Conservation (phyloP, 495 filamentous ascomycete genomes). For the Bacidia rubella region DNA sequence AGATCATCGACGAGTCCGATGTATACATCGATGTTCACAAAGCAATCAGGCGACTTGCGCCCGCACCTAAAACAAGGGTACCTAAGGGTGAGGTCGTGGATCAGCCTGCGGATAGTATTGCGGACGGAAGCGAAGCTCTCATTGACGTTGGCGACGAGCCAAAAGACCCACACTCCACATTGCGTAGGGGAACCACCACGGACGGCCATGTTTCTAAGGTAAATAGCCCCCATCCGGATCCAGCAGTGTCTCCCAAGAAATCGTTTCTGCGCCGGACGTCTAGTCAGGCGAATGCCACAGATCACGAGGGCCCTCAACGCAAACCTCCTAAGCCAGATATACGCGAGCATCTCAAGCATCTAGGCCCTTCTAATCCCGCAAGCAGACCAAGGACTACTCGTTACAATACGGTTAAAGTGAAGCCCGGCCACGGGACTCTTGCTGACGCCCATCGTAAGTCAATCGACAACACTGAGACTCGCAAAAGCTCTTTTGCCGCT, state of each 20-base stretch:
- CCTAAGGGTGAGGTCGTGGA: constrained; percentile 43
- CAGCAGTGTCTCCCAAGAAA: neutral
- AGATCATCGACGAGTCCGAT: constrained; percentile 82
- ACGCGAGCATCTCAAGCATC: constrained; percentile 70
- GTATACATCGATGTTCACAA: constrained; percentile 96
- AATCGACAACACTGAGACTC: constrained; percentile 5
- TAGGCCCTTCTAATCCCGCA: constrained; percentile 86
- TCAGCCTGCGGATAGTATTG: constrained; percentile 16
- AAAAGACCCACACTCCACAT: constrained; percentile 14
- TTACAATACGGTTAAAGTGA: constrained; percentile 87
- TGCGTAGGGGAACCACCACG: constrained; percentile 6
- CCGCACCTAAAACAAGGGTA: constrained; percentile 48
- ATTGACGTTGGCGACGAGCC: constrained; percentile 26
- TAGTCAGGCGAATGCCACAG: constrained; percentile 21
- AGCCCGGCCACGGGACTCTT: constrained; percentile 37
- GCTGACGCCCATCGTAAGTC: constrained; percentile 11
- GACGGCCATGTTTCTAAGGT: constrained; percentile 3
- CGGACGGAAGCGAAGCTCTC: constrained; percentile 23
- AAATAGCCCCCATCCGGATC: constrained; percentile 9
- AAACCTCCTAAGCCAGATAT: constrained; percentile 45
- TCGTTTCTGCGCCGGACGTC: constrained; percentile 33
- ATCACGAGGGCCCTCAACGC: constrained; percentile 17
- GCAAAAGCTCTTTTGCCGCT: constrained; percentile 14
- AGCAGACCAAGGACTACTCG: constrained; percentile 68
- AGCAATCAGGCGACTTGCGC: constrained; percentile 70